These are phyloP conservation scores for Cutaneotrichosporon dermatis DNA, from an alignment of 1,284 basidiomycete species.

Conservation along the genomic window DNA sequence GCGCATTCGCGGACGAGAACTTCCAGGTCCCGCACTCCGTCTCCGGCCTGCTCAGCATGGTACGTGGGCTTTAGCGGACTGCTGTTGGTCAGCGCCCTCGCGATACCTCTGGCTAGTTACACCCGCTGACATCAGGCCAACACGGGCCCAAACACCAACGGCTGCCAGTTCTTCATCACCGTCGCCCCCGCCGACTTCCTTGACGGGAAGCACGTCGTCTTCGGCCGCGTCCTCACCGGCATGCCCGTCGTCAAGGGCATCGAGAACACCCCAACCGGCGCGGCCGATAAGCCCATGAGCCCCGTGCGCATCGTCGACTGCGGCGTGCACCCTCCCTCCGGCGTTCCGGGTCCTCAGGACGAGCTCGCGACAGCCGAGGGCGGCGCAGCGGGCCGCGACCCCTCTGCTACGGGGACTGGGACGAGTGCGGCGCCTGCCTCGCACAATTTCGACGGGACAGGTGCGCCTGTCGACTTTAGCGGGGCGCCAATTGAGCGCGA, in stretches of 20 bases:
- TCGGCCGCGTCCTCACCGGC: slow-evolving; percentile 81
- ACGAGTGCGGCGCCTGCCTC: background rate
- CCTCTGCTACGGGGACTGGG: background rate
- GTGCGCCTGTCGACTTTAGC: background rate
- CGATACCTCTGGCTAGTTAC: background rate
- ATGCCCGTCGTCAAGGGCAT: slow-evolving; percentile 87
- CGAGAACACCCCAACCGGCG: slow-evolving; percentile 82
- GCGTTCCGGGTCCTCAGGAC: background rate
- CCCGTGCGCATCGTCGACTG: slow-evolving; percentile 55
- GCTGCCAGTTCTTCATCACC: slow-evolving; percentile 96
- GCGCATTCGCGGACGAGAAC: slow-evolving; percentile 29
- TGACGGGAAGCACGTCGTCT: slow-evolving; percentile 90
- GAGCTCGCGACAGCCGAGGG: background rate
- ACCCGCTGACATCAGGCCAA: slow-evolving; percentile 62
- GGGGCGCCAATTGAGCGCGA: background rate
- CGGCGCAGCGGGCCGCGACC: background rate
- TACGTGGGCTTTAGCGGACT: background rate
- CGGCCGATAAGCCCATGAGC: slow-evolving; percentile 53
- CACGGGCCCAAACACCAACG: slow-evolving; percentile 85
- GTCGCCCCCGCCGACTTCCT: slow-evolving; percentile 89
- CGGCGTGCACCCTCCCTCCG: slow-evolving; percentile 46
- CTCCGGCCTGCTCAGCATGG: slow-evolving; percentile 15
- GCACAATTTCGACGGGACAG: background rate
- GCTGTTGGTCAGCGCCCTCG: background rate
- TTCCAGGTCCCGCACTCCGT: slow-evolving; percentile 10